Conservation (phyloP, 1,284 basidiomycete species). For the Trichosporon inkin region DNA sequence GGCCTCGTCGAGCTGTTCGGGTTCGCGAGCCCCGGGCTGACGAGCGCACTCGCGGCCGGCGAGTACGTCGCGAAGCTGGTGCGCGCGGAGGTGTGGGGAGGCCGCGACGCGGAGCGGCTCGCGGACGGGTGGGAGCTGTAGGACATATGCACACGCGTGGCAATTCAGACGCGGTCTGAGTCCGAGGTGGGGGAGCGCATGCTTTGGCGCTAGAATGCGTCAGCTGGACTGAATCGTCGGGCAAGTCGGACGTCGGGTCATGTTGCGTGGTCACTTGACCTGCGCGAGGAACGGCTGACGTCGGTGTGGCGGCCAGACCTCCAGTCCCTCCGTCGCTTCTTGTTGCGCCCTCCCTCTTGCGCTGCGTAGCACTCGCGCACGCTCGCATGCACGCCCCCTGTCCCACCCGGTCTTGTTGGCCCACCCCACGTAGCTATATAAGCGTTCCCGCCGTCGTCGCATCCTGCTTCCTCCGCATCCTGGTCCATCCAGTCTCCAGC, state of each 20-base stretch:
- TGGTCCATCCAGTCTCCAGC: not conserved
- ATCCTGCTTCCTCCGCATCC: not conserved
- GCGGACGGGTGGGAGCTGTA: conserved; percentile 22
- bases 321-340: conserved; percentile 1
- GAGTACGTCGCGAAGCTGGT: conserved; percentile 52
- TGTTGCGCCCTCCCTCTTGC: conserved; percentile 5
- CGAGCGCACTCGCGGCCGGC: conserved; percentile 54
- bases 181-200: not conserved
- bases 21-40: conserved; percentile 57
- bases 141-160: not conserved
- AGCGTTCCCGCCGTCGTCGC: not conserved
- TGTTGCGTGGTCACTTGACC: not conserved
- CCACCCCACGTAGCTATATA: conserved; percentile 3
- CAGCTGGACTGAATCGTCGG: too few relatives aligned
- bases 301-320: not conserved
- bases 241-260: too few relatives aligned
- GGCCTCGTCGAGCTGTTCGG: conserved; percentile 53
- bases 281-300: not conserved
- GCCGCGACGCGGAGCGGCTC: conserved; percentile 7
- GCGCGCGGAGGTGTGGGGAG: conserved; percentile 43
- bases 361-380: not conserved
- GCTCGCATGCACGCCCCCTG: not conserved
- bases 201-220: not conserved
- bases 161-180: not conserved
- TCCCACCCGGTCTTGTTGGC: conserved; percentile 1